Percentiles rank a stretch among this genome's conserved stretches.
Evolutionary conservation across 169 alveolate species (phyloP).

Genomic region (Pseudocohnilembus persalinus): DNA sequence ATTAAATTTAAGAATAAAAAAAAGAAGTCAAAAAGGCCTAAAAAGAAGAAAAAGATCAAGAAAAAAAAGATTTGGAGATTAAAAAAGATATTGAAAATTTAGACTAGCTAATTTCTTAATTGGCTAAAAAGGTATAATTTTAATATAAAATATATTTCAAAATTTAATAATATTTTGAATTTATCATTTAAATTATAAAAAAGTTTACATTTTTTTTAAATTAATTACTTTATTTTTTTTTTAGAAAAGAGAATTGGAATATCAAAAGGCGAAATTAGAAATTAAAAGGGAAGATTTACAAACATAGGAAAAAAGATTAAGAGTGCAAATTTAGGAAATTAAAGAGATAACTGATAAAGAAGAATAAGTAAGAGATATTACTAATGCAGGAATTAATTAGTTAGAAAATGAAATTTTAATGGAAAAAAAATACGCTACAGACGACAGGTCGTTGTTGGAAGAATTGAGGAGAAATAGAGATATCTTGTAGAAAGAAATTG

Average conservation of each 20-base stretch:
- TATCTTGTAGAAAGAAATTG: slow-evolving; percentile 54
- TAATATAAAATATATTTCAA: background rate
- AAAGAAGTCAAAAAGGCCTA: slow-evolving; percentile 29
- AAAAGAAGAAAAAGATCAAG: slow-evolving; percentile 38
- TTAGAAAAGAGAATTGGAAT: background rate
- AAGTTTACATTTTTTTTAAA: background rate
- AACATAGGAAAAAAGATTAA: background rate
- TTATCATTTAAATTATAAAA: too few species aligned
- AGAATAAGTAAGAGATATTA: slow-evolving; percentile 45
- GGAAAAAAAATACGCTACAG: slow-evolving; percentile 45
- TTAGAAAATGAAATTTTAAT: slow-evolving; percentile 58
- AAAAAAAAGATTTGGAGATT: slow-evolving; percentile 24
- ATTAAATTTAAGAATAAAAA: slow-evolving; percentile 43
- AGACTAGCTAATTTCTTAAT: too few species aligned
- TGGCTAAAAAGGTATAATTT: background rate
- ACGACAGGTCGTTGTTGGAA: slow-evolving; percentile 51
- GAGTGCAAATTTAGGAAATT: slow-evolving; percentile 3
- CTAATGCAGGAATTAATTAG: slow-evolving; percentile 54
- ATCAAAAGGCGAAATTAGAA: slow-evolving; percentile 16
- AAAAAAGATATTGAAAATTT: slow-evolving; percentile 4
- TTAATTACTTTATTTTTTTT: too few species aligned
- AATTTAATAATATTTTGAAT: slow-evolving; percentile 8
- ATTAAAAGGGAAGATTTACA: slow-evolving; percentile 25
- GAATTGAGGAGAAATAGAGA: slow-evolving; percentile 60
- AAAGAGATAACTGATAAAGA: slow-evolving; percentile 49